phyloP scores from a whole-genome alignment of 139 green algal genomes.

The Chlamydomonas asymmetrica region DNA sequence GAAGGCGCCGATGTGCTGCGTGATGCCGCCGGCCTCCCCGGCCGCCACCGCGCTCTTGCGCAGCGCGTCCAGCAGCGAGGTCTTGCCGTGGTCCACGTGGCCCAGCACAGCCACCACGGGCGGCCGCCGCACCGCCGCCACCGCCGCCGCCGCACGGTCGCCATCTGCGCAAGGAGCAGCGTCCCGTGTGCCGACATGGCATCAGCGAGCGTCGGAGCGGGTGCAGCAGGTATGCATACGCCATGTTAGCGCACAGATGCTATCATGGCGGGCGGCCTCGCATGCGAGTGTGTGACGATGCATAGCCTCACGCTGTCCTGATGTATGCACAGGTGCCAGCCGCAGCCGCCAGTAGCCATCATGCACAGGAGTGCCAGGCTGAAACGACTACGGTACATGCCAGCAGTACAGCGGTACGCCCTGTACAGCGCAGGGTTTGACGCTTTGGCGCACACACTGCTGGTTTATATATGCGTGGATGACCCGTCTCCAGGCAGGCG shows the following conservation, averaged over 20 bases:
- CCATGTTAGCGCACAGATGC: background rate
- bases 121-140: slow-evolving; percentile 50
- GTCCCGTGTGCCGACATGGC: background rate
- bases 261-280: background rate
- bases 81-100: slow-evolving; percentile 97
- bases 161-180: background rate
- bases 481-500: too few species aligned
- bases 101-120: slow-evolving; percentile 92
- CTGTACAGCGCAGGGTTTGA: too few species aligned
- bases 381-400: too few species aligned
- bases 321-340: too few species aligned
- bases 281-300: background rate
- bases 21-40: slow-evolving; percentile 93
- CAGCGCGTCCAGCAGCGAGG: slow-evolving; percentile 87
- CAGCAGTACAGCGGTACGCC: too few species aligned
- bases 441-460: too few species aligned
- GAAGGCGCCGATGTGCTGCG: slow-evolving; percentile 92
- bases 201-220: background rate
- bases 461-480: too few species aligned
- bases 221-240: too few species aligned
- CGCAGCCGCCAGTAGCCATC: too few species aligned
- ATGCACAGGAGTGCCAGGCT: too few species aligned
- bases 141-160: background rate
- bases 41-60: slow-evolving; percentile 81
- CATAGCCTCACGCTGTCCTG: background rate